These are phyloP conservation scores for Massariosphaeria phaeospora DNA, from an alignment of 495 filamentous ascomycete species.

Conservation along the genomic window DNA sequence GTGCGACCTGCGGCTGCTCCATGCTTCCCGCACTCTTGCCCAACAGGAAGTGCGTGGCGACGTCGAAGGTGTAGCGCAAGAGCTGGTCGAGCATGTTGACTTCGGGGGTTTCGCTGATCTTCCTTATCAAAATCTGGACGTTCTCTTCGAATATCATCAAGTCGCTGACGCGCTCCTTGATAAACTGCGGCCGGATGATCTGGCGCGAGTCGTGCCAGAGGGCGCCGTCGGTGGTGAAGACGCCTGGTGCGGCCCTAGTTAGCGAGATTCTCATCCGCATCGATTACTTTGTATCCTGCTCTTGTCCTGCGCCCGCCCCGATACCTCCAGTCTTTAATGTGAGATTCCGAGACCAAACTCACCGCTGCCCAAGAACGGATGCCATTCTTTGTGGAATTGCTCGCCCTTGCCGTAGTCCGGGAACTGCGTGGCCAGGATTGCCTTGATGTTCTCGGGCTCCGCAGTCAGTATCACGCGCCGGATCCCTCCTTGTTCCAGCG, in stretches of 20 bases:
- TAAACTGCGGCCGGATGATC: conserved; percentile 55
- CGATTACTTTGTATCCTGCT: too few relatives aligned
- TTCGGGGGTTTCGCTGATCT: conserved; percentile 43
- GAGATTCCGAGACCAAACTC: conserved; percentile 5
- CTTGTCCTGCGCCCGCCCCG: not conserved
- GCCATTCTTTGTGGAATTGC: conserved; percentile 48
- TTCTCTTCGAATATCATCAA: conserved; percentile 51
- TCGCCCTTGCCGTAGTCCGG: conserved; percentile 53
- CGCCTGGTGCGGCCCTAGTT: conserved; percentile 28
- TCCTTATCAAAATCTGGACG: conserved; percentile 42
- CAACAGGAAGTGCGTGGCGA: conserved; percentile 56
- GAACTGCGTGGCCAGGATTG: conserved; percentile 54
- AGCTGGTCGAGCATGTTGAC: conserved; percentile 53
- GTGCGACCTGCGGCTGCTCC: conserved; percentile 48
- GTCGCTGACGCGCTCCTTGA: conserved; percentile 50
- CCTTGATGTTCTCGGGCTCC: conserved; percentile 56
- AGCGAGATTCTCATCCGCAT: too few relatives aligned
- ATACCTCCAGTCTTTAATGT: not conserved
- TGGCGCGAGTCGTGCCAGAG: conserved; percentile 51
- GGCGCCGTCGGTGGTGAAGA: conserved; percentile 56
- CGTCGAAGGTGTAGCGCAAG: conserved; percentile 51
- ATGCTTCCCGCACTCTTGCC: conserved; percentile 51
- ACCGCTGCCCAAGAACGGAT: conserved; percentile 53
- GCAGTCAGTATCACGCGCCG: conserved; percentile 47
- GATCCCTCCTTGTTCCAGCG: conserved; percentile 50